A percentile compares a stretch with the other conserved stretches of the same genome.
Evolutionary conservation across 148 eudicot genomes (phyloP).

Genomic region (Rhododendron mucronatum): DNA sequence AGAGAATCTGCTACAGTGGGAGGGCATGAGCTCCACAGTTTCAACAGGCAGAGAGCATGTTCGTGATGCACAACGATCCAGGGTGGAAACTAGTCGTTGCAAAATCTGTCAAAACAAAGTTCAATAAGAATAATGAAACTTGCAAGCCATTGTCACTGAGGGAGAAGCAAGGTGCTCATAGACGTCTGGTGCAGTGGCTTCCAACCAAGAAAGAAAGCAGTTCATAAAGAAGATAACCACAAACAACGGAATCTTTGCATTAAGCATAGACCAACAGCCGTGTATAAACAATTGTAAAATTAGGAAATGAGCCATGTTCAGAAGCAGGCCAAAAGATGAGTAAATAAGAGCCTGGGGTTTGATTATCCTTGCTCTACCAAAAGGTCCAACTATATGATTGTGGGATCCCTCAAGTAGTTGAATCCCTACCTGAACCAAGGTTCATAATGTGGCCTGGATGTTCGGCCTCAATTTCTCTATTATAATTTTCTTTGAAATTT

Average conservation of each 20-base stretch:
- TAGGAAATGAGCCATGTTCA: neutral
- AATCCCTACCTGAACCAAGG: neutral
- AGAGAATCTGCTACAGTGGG: conserved; percentile 94
- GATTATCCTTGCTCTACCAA: neutral
- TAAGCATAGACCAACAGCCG: neutral
- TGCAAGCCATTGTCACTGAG: neutral
- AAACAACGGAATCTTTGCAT: neutral
- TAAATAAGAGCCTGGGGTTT: conserved; percentile 1
- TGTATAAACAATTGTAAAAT: neutral
- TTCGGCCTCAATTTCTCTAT: neutral
- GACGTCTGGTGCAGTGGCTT: neutral
- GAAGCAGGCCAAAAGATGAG: conserved; percentile 1
- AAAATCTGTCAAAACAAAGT: conserved; percentile 49
- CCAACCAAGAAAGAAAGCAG: neutral
- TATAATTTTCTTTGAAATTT: neutral
- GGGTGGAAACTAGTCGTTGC: conserved; percentile 66
- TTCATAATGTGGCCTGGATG: neutral
- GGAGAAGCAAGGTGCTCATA: conserved; percentile 5
- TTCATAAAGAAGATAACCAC: neutral
- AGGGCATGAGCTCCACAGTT: conserved; percentile 90
- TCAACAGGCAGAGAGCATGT: conserved; percentile 90
- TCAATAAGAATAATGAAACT: neutral
- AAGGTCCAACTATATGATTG: neutral
- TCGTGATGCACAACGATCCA: conserved; percentile 95
- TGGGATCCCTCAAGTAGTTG: neutral